Evolutionary conservation across 306 rosid species (phyloP).

Genomic region (Biancaea sappan): DNA sequence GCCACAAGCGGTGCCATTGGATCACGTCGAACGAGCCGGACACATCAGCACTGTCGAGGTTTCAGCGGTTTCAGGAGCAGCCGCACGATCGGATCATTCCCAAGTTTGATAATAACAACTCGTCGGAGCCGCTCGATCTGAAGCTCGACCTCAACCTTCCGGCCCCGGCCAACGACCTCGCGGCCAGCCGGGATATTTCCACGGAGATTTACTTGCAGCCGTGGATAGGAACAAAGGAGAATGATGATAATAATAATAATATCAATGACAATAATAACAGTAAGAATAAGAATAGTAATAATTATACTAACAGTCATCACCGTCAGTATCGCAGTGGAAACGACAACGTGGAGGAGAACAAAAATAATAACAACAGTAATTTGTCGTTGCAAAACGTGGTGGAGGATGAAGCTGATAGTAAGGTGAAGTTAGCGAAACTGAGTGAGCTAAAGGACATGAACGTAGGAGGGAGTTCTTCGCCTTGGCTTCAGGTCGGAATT

Average conservation of each 20-base stretch:
- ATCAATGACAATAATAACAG: no score
- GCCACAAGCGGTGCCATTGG: constrained; percentile 97
- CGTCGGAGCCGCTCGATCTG: constrained; percentile 61
- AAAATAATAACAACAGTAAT: constrained; percentile 27
- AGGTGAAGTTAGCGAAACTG: constrained; percentile 77
- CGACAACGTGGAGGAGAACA: constrained; percentile 39
- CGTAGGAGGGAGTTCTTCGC: constrained; percentile 67
- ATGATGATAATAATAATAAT: background rate
- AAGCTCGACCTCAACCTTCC: constrained; percentile 89
- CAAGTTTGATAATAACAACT: constrained; percentile 50
- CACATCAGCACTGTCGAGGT: constrained; percentile 56
- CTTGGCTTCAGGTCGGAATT: constrained; percentile 95
- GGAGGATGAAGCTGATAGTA: constrained; percentile 82
- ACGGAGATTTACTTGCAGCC: constrained; percentile 65
- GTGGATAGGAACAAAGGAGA: constrained; percentile 47
- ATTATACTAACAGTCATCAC: background rate
- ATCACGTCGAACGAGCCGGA: constrained; percentile 75
- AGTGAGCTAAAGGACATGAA: constrained; percentile 82
- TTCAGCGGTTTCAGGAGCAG: constrained; percentile 73
- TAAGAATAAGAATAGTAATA: background rate
- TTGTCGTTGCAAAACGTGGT: constrained; percentile 45
- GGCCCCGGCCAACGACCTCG: constrained; percentile 47
- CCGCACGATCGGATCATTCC: constrained; percentile 47
- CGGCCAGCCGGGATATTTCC: constrained; percentile 34
- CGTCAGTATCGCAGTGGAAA: constrained; percentile 25